Conservation (phyloP, 805 yeast species). For the Candida andamanensis region DNA sequence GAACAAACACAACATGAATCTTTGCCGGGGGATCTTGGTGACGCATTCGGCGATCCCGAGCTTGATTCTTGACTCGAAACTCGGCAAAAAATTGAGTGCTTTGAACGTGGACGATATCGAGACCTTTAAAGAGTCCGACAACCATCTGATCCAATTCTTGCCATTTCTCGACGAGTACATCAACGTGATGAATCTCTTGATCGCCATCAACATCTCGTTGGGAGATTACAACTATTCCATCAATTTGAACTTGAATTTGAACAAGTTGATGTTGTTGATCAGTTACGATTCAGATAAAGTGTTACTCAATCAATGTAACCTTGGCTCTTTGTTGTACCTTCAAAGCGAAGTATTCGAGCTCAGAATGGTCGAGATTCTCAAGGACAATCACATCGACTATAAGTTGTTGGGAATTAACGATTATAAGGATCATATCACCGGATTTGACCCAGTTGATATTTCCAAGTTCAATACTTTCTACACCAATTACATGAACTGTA, state of each 20-base stretch:
- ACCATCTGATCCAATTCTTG: background rate
- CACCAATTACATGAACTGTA: slow-evolving; percentile 14
- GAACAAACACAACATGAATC: slow-evolving; percentile 40
- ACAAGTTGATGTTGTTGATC: slow-evolving; percentile 70
- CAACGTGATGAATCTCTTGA: slow-evolving; percentile 68
- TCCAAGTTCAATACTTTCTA: slow-evolving; percentile 21
- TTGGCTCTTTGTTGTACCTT: slow-evolving; percentile 64
- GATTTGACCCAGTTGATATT: background rate
- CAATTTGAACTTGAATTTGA: slow-evolving; percentile 55
- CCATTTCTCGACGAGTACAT: slow-evolving; percentile 69
- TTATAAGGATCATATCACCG: slow-evolving; percentile 13
- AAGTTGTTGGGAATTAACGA: slow-evolving; percentile 8
- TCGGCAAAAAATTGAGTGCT: slow-evolving; percentile 17
- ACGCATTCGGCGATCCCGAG: slow-evolving; percentile 65
- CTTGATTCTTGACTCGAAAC: slow-evolving; percentile 49
- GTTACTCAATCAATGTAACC: slow-evolving; percentile 59
- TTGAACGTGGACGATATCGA: slow-evolving; percentile 2
- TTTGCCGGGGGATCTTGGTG: slow-evolving; percentile 52
- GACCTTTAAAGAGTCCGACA: background rate
- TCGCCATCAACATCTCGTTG: slow-evolving; percentile 62
- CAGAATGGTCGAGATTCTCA: slow-evolving; percentile 12
- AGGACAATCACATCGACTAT: slow-evolving; percentile 29
- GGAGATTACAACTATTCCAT: slow-evolving; percentile 65
- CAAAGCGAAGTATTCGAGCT: slow-evolving; percentile 62
- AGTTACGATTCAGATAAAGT: slow-evolving; percentile 63